Evolutionary conservation across 352 stramenopile genomes (phyloP).

Genomic region (Thraustotheca clavata): DNA sequence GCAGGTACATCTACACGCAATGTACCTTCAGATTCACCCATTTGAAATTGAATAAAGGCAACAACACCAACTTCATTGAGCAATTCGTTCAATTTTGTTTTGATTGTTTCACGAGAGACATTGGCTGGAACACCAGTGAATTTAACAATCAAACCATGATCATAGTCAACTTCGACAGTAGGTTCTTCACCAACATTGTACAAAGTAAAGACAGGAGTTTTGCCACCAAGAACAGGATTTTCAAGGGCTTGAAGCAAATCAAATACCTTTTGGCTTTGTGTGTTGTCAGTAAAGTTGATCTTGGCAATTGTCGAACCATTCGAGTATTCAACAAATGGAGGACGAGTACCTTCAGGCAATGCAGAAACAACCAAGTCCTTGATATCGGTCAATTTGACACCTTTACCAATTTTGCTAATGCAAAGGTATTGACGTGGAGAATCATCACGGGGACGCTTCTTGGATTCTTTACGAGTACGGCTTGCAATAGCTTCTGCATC

Average conservation of each 20-base stretch:
- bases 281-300: conserved; percentile 46
- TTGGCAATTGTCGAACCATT: conserved; percentile 63
- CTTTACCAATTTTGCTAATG: conserved; percentile 70
- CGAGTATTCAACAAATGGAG: conserved; percentile 70
- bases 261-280: conserved; percentile 45
- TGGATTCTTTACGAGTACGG: conserved; percentile 44
- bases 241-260: conserved; percentile 60
- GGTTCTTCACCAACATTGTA: conserved; percentile 58
- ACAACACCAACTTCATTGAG: conserved; percentile 59
- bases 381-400: conserved; percentile 69
- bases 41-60: conserved; percentile 82
- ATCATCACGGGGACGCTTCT: conserved; percentile 30
- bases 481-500: conserved; percentile 60
- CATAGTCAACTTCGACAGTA: conserved; percentile 69
- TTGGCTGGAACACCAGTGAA: conserved; percentile 59
- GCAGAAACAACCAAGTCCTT: conserved; percentile 67
- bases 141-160: conserved; percentile 78
- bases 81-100: conserved; percentile 77
- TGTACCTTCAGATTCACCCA: conserved; percentile 56
- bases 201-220: conserved; percentile 72
- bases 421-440: conserved; percentile 36
- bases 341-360: conserved; percentile 36
- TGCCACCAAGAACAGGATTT: conserved; percentile 45
- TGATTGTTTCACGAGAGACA: conserved; percentile 80
- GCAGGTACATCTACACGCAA: conserved; percentile 52